Base-by-base conservation (phyloP, 1,284 basidiomycete species). In the Porodaedalea pini region DNA sequence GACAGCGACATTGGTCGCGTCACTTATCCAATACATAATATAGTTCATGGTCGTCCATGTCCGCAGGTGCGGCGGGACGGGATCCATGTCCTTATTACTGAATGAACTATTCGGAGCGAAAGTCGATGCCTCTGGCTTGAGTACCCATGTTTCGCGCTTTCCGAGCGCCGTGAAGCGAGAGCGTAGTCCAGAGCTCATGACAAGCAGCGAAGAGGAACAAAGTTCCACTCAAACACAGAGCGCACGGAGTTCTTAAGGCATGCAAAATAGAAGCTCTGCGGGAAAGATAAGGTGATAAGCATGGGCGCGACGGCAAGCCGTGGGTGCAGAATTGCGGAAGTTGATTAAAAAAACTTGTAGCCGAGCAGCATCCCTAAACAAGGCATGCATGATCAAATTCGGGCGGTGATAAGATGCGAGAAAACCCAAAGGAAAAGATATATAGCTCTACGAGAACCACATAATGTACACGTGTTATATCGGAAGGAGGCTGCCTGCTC, bases 401-500 rank as follows among this genome's bases (percentile, higher is more conserved):
- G 13, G 32, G 32, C 45, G 45, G 45, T 15, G 27, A 29, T 15
- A 31, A 29, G 11, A 15, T 31, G 15, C 45, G 45, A n/a, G n/a
- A 1, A 47, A 44, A 2, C 4, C 21, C 25, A 23, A n/a, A 4
- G 11, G n/a, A 8, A 23, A 47, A 5, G 47, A 43, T 51, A 57
- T 34, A 36, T 23, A 40, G 21, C 17, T 25, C 51, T 48, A 51
- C 23, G 41, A 3, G 21, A 29, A 51, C 48, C n/a, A 40, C 43
- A 2, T 53, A 53, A 36, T 37, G 32, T 39, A 51, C 41, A 52
- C 32, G 21, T 15, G 52, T 73, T 67, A 93, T 66, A 91, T 75
- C 10, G 93, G 92, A 27, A 95, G 75, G 6, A 94, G 73, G 63
- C 78, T 90, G 34, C 87, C 82, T 43, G 90, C 92, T 3, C 92